Conservation (phyloP, 2,329 filamentous ascomycete species). For the Alternaria solani region DNA sequence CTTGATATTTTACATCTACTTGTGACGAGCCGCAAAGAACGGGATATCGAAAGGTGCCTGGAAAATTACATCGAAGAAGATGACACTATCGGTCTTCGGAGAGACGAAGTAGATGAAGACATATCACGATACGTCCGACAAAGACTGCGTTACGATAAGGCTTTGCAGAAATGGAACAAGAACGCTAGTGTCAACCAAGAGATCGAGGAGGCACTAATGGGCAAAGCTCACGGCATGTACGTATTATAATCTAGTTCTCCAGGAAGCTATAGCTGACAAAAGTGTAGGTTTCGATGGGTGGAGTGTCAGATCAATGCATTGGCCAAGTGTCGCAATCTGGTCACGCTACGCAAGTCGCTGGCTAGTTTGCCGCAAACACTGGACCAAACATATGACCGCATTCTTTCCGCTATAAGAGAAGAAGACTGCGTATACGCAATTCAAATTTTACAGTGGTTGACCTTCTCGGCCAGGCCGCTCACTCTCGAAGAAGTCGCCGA, state of each 20-base stretch:
- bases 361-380: constrained; percentile 32
- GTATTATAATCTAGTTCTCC: too few relatives aligned
- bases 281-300: constrained; percentile 44
- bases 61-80: constrained; percentile 17
- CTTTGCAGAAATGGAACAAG: constrained; percentile 35
- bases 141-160: constrained; percentile 46
- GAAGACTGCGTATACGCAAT: constrained; percentile 27
- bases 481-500: constrained; percentile 35
- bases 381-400: constrained; percentile 41
- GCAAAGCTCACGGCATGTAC: constrained; percentile 39
- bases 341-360: constrained; percentile 27
- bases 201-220: constrained; percentile 42
- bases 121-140: constrained; percentile 40
- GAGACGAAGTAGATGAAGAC: constrained; percentile 35
- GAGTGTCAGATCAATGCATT: constrained; percentile 36
- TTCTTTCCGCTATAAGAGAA: constrained; percentile 30
- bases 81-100: constrained; percentile 32
- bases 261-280: too few relatives aligned
- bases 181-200: constrained; percentile 35
- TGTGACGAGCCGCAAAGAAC: constrained; percentile 39
- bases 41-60: constrained; percentile 37
- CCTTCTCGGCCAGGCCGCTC: constrained; percentile 32
- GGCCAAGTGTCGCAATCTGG: constrained; percentile 28
- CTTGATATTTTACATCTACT: constrained; percentile 36
- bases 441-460: constrained; percentile 37